Base-by-base conservation (phyloP, 441 rosid species). In the Flueggea neowawraea region DNA sequence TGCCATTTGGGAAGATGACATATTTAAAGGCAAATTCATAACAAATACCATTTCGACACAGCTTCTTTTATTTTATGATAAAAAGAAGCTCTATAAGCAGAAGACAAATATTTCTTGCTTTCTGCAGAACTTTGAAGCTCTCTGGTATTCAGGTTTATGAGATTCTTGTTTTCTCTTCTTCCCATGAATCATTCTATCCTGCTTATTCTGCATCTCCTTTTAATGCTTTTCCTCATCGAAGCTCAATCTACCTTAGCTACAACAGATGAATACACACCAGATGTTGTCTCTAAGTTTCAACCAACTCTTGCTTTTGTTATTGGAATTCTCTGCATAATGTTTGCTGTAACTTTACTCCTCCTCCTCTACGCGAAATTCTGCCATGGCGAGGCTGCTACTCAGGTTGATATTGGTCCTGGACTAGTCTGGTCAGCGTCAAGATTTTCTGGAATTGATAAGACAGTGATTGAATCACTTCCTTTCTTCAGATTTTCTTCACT, bases 271-370 rank as follows among this genome's bases (percentile, higher is more conserved):
- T 28, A 81, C 33, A 58, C 87, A 0, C 60, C 61, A 51, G 80
- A 71, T 28, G 73, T 55, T 2, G 80, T 43, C 22, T 44, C 82
- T 15, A 80, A 62, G 72, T 86, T 90, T 58, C 84, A 73, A 59
- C 97, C 97, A 28, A 90, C 90, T 32, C 81, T 90, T 15, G 88
- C 94, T 5, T 81, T 92, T 16, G 96, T 90, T 16, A 76, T 89
- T 11, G 88, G 91, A 66, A 70, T 92, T 66, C 84, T 92, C 6
- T 77, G 79, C 13, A 71, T 84, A 67, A 80, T 86, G 89, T 86
- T 88, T 75, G 13, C 73, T 0, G 58, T 86, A 10, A 85, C 97
- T 10, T 79, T 81, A 48, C 53, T 80, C 31, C 84, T 88, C 33
- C 77, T 93, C 41, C n/a, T 84, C 65, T 90, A 79, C 52, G 89